Conservation (phyloP, 2,329 filamentous ascomycete species). For the Aspergillus carbonarius region DNA sequence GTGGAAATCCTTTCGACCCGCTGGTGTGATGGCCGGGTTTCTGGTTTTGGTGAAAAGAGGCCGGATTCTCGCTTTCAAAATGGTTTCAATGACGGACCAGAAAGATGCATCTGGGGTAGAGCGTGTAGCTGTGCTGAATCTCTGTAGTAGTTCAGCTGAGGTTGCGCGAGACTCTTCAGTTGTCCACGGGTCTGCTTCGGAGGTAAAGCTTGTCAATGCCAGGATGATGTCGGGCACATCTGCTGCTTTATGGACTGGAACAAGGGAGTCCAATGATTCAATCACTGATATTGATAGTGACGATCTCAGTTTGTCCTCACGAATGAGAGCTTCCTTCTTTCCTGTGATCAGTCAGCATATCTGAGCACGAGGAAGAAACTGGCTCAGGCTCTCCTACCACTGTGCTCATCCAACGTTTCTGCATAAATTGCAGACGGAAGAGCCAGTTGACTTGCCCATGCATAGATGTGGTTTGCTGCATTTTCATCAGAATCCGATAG, state of each 20-base stretch:
- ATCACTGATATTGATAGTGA: conserved; percentile 33
- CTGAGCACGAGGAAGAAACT: not conserved
- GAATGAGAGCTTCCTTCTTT: conserved; percentile 24
- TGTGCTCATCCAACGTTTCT: conserved; percentile 25
- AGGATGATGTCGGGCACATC: conserved; percentile 29
- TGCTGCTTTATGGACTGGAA: conserved; percentile 21
- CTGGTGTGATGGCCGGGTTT: conserved; percentile 43
- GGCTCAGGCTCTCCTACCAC: conserved; percentile 4
- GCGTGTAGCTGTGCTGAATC: not conserved
- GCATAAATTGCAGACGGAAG: conserved; percentile 36
- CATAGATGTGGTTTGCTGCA: conserved; percentile 29
- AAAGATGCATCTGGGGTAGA: conserved; percentile 9
- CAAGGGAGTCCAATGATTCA: conserved; percentile 15
- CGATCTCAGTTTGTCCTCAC: conserved; percentile 26
- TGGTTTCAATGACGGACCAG: conserved; percentile 18
- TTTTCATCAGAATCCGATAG: conserved; percentile 24
- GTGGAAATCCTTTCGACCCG: conserved; percentile 46
- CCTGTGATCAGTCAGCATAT: conserved; percentile 7
- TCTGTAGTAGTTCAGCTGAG: conserved; percentile 20
- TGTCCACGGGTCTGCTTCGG: conserved; percentile 36
- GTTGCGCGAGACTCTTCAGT: conserved; percentile 22
- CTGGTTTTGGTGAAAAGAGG: conserved; percentile 44
- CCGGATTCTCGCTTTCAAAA: conserved; percentile 32
- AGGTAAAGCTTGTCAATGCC: conserved; percentile 35
- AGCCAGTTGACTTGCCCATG: conserved; percentile 32